Evolutionary conservation across 495 filamentous ascomycete genomes (phyloP), one percentile per base, ranked within the genome.

Genomic region (Podospora fimiseda): DNA sequence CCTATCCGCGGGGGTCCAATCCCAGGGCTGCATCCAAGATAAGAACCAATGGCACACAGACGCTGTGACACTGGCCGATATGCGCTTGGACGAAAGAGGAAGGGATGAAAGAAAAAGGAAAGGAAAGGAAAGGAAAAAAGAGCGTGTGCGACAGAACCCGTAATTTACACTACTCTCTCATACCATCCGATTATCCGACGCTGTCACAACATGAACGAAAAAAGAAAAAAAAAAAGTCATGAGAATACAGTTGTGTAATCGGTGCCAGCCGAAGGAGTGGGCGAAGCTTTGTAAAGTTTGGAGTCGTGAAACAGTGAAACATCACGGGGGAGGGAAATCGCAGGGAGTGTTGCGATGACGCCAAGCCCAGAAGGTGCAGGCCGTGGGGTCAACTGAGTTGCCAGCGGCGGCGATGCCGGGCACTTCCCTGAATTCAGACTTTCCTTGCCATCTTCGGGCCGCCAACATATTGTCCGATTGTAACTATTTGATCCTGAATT

Each of bases 401-500:
- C 39, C 39, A 42, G 13, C 39, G 43, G 44, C 44, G 44, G 44
- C 44, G 44, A 47, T 47, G 44, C 44, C 44, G 44, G 9, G 44
- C 33, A 18, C 15, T 11, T 2, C 22, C 11, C 22, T 3, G 44
- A 16, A 3, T 47, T 9, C 13, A 5, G 22, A 47, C 15, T 18
- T 14, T 20, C 22, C 9, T n/a, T 20, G 19, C 6, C 20, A 27
- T 15, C 44, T 14, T 19, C 43, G 21, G 19, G 21, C 18, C 22
- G 14, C 43, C 4, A 24, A 24, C 19, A 14, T n/a, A n/a, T n/a
- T n/a, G n/a, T n/a, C n/a, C n/a, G n/a, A n/a, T n/a, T n/a, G n/a
- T n/a, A n/a, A n/a, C n/a, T n/a, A n/a, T n/a, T n/a, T n/a, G n/a
- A n/a, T n/a, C n/a, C n/a, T n/a, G 27, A 5, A 33, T 33, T 33